Conservation (phyloP, 305 asterid genomes). For the Galium porrigens region DNA sequence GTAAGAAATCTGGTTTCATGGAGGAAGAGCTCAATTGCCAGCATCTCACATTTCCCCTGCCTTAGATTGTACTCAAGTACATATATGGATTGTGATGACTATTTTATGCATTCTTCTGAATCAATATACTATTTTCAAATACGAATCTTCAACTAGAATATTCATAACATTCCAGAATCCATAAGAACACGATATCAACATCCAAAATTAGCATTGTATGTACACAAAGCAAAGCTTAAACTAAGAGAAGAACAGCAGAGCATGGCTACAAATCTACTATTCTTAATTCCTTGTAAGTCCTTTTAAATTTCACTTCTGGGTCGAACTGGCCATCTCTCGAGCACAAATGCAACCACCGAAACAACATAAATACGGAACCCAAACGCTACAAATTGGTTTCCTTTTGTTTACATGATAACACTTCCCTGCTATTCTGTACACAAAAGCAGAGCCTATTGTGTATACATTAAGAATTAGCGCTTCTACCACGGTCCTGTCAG, state of each 20-base stretch:
- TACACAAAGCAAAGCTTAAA: neutral
- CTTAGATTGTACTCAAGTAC: neutral
- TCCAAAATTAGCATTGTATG: neutral
- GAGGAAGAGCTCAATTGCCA: neutral
- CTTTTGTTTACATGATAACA: slow-evolving; percentile 21
- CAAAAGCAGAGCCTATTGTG: slow-evolving; percentile 15
- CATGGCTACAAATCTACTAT: neutral
- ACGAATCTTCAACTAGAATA: neutral
- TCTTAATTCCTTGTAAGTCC: neutral
- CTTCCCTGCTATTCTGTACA: slow-evolving; percentile 27
- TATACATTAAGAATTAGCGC: slow-evolving; percentile 8
- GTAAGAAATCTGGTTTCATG: neutral
- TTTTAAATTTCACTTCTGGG: neutral
- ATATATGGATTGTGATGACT: neutral
- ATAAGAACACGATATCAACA: neutral
- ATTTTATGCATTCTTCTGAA: neutral
- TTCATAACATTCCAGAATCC: neutral
- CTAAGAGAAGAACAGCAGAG: neutral
- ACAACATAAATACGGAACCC: slow-evolving; percentile 12
- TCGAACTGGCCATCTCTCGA: slow-evolving; percentile 1
- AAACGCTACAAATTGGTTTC: slow-evolving; percentile 19
- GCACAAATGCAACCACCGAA: slow-evolving; percentile 4
- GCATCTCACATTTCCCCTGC: neutral
- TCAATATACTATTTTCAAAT: neutral
- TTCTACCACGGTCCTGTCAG: slow-evolving; percentile 69